These are phyloP conservation scores for Mimosa bimucronata DNA, from an alignment of 306 rosid species.

Conservation along the genomic window DNA sequence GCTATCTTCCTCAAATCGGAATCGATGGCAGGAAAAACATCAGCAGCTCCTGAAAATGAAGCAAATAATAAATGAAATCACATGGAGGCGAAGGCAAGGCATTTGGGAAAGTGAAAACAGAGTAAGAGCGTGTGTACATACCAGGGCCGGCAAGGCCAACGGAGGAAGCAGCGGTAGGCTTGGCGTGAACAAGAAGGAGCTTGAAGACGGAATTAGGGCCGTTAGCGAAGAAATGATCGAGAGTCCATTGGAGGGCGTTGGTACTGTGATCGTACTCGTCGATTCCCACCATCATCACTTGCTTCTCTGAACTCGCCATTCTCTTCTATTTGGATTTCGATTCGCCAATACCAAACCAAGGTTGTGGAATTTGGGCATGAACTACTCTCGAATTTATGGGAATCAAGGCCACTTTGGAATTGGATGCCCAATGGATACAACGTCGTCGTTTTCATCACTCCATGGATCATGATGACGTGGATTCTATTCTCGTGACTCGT, in stretches of 20 bases:
- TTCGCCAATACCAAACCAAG: not conserved
- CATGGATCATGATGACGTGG: not conserved
- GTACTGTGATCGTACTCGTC: conserved; percentile 70
- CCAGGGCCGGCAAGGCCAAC: conserved; percentile 77
- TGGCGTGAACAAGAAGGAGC: conserved; percentile 68
- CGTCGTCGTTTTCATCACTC: not conserved
- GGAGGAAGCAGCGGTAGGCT: conserved; percentile 45
- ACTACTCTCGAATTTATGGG: not conserved
- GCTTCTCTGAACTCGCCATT: conserved; percentile 48
- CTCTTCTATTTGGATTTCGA: not conserved
- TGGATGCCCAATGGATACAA: not conserved
- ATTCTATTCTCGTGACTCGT: not conserved
- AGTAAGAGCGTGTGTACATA: conserved; percentile 39
- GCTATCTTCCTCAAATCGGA: conserved; percentile 56
- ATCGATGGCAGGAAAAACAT: conserved; percentile 57
- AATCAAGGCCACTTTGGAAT: not conserved
- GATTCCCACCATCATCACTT: conserved; percentile 63
- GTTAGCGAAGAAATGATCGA: conserved; percentile 56
- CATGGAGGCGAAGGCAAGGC: not conserved
- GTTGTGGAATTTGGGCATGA: not conserved
- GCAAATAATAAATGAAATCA: not conserved
- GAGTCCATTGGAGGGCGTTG: conserved; percentile 68
- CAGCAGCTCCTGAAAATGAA: conserved; percentile 51
- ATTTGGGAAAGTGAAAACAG: not conserved
- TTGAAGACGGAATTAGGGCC: conserved; percentile 44